Evolutionary conservation across 2,329 filamentous ascomycete genomes (phyloP), one percentile per base, ranked within the genome.

Genomic region (Cryphonectria carpinicola): DNA sequence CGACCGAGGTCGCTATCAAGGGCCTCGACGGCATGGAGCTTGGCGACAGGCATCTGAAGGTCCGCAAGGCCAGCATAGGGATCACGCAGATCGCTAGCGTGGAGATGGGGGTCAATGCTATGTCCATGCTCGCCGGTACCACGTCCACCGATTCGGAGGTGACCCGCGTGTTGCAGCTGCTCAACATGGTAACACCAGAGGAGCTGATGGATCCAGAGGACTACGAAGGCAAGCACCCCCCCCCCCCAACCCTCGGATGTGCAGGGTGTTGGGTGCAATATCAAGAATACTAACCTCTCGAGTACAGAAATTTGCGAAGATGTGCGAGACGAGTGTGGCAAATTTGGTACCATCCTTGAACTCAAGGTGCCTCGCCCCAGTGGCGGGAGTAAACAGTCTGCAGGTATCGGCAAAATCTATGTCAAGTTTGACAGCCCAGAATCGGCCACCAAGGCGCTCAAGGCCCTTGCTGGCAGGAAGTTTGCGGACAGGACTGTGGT

Each of bases 171-270:
- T 81, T 99, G 72, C 95, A 97, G 82, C 85, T 99, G 73, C 88
- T 99, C 78, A 99, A 99, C 84, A 99, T 99, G 96, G 95, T 99
- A 49, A 99, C 96, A 0, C 87, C 94, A 0, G 96, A 99, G 76
- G 96, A 99, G 82, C 85, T 99, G 35, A 90, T 98, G 82, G 95
- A 98, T 78, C 91, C 90, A 66, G 95, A 98, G 49, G 96, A 99
- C 78, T 98, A 98, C 78, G 93, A 98, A 82, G 95, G 95, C 95
- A 86, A 78, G 84, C 3, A 32, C 32, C 32, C 32, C 32, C 32
- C 32, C 32, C 32, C 37, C 19, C 14, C 4, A 28, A 28, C 28
- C 28, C 28, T 28, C 28, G 28, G 70, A 35, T 65, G 10, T 72
- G 69, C 35, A 66, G 70, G 70, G 68, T 67, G 65, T 5, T 1